These are phyloP conservation scores for Rubia peregrina DNA, from an alignment of 305 asterid species.

Conservation along the genomic window DNA sequence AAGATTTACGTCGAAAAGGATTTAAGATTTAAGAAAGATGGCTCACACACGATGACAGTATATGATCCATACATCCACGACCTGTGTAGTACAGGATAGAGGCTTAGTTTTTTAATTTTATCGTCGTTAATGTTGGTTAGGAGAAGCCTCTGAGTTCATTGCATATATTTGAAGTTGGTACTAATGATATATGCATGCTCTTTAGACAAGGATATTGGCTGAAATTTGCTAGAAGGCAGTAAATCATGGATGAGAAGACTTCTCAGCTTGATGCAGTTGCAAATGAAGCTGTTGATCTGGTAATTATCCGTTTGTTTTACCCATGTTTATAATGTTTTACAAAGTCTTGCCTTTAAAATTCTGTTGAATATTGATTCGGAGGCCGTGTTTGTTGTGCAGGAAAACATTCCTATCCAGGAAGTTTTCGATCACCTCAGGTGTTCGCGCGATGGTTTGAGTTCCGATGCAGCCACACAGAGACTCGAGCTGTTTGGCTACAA, in stretches of 20 bases:
- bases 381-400: constrained; percentile 25
- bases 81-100: too few relatives aligned
- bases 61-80: too few relatives aligned
- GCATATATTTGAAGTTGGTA: too few relatives aligned
- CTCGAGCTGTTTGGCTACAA: constrained; percentile 41
- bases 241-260: constrained; percentile 33
- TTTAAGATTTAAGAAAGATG: too few relatives aligned
- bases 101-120: too few relatives aligned
- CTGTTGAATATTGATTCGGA: neutral
- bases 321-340: neutral
- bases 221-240: neutral
- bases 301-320: constrained; percentile 11
- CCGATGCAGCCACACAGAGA: constrained; percentile 35
- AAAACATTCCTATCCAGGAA: constrained; percentile 44
- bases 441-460: constrained; percentile 32
- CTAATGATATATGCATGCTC: too few relatives aligned
- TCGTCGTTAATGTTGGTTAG: too few relatives aligned
- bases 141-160: too few relatives aligned
- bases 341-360: neutral
- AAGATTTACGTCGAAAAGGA: too few relatives aligned
- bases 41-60: too few relatives aligned
- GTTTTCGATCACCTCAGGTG: constrained; percentile 36
- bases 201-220: neutral
- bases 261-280: constrained; percentile 35
- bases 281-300: constrained; percentile 56